Percentiles rank a stretch among this genome's conserved stretches.
Evolutionary conservation across 2,329 filamentous ascomycete genomes (phyloP).

Genomic region (Neonectria coccinea): DNA sequence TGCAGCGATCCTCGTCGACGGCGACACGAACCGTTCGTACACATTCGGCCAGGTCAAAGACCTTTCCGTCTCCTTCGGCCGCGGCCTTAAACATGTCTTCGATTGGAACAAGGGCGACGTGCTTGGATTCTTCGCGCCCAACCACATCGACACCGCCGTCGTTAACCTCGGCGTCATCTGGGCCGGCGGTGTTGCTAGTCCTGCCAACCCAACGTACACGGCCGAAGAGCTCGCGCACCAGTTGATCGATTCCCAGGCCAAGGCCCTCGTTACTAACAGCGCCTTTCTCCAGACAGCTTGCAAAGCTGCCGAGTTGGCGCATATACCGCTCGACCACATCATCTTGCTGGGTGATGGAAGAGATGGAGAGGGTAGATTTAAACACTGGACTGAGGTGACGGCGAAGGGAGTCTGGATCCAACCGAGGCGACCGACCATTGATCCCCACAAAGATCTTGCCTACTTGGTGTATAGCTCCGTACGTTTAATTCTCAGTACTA

Average conservation of each 20-base stretch:
- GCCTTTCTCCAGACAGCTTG: conserved; percentile 72
- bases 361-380: conserved; percentile 68
- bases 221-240: conserved; percentile 86
- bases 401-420: conserved; percentile 67
- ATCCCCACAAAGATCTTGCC: conserved; percentile 78
- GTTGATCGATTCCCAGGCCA: conserved; percentile 81
- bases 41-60: conserved; percentile 76
- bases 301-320: conserved; percentile 76
- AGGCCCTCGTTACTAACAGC: conserved; percentile 79
- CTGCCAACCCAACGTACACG: conserved; percentile 90
- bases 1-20: conserved; percentile 82
- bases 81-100: conserved; percentile 79
- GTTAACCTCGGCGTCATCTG: conserved; percentile 84
- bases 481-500: conserved; percentile 19
- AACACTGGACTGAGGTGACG: conserved; percentile 79
- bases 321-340: conserved; percentile 78
- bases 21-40: conserved; percentile 74
- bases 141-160: conserved; percentile 84
- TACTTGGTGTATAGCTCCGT: conserved; percentile 87
- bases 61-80: conserved; percentile 80
- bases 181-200: conserved; percentile 85
- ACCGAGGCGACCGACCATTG: conserved; percentile 67
- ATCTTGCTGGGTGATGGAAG: conserved; percentile 78
- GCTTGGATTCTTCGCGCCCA: conserved; percentile 84
- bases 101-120: conserved; percentile 88